A percentile compares a stretch with the other conserved stretches of the same genome.
Conservation (phyloP, 2,329 filamentous ascomycete genomes). For the Diaporthe caulivora region DNA sequence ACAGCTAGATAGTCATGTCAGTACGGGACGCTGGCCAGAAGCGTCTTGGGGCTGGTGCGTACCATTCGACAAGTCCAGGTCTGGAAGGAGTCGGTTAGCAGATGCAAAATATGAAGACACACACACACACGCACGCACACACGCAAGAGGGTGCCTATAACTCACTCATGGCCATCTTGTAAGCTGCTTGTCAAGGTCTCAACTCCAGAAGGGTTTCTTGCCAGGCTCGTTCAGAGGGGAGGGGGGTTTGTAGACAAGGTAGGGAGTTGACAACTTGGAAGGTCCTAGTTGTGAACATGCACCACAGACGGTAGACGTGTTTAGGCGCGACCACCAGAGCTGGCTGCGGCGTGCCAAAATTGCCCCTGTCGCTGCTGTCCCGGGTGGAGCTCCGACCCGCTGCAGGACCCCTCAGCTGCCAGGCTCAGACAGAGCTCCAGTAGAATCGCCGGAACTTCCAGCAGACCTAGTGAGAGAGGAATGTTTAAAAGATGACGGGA, state of each 20-base stretch:
- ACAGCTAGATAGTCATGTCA: slow-evolving; percentile 59
- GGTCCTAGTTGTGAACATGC: slow-evolving; percentile 8
- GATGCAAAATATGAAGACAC: slow-evolving; percentile 36
- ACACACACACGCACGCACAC: slow-evolving; percentile 15
- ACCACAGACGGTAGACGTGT: slow-evolving; percentile 27
- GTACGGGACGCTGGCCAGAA: slow-evolving; percentile 34
- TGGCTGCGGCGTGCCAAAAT: slow-evolving; percentile 31
- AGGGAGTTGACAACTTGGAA: slow-evolving; percentile 8
- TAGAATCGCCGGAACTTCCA: slow-evolving; percentile 12
- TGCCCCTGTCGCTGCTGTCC: slow-evolving; percentile 26
- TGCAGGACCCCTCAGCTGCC: slow-evolving; percentile 20
- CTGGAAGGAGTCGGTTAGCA: slow-evolving; percentile 55
- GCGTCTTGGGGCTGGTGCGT: slow-evolving; percentile 51
- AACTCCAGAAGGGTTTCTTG: slow-evolving; percentile 15
- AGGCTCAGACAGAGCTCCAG: slow-evolving; percentile 23
- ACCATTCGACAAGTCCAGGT: slow-evolving; percentile 89
- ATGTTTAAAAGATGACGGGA: too few species aligned
- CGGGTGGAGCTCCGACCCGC: slow-evolving; percentile 30
- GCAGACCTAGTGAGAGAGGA: slow-evolving; percentile 4
- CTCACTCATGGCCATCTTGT: slow-evolving; percentile 73
- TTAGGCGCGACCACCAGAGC: slow-evolving; percentile 31
- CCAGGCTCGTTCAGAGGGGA: slow-evolving; percentile 1
- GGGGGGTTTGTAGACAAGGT: slow-evolving; percentile 8
- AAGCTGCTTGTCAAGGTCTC: slow-evolving; percentile 18
- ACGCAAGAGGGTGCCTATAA: slow-evolving; percentile 35